These are phyloP conservation scores for Neonectria faginata DNA, from an alignment of 2,329 filamentous ascomycete genomes.

Conservation along the genomic window DNA sequence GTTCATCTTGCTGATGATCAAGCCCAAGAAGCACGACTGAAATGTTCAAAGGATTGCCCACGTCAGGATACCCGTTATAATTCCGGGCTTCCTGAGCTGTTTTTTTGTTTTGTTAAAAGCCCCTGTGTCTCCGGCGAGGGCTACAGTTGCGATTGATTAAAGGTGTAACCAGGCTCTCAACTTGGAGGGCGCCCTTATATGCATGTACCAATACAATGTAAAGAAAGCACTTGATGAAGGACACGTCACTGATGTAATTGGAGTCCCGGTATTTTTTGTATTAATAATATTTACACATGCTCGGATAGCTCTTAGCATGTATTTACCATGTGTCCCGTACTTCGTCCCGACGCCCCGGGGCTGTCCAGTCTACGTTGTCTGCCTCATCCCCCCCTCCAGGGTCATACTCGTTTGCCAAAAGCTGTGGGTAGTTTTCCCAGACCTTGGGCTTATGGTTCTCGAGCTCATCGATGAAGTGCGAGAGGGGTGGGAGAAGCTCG, in stretches of 20 bases:
- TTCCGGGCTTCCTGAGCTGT: slow-evolving; percentile 8
- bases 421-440: slow-evolving; percentile 46
- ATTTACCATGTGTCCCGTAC: neutral
- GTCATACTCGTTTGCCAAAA: slow-evolving; percentile 47
- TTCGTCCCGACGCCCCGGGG: neutral
- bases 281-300: slow-evolving; percentile 41
- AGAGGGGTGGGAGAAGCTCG: slow-evolving; percentile 44
- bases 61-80: slow-evolving; percentile 34
- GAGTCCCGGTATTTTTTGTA: slow-evolving; percentile 44
- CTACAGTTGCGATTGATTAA: slow-evolving; percentile 13
- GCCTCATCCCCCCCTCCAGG: slow-evolving; percentile 22
- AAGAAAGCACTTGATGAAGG: slow-evolving; percentile 44
- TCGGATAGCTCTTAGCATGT: slow-evolving; percentile 2
- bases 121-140: neutral
- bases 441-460: slow-evolving; percentile 47
- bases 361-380: slow-evolving; percentile 6
- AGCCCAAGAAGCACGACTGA: slow-evolving; percentile 71
- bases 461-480: slow-evolving; percentile 43
- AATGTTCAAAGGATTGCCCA: slow-evolving; percentile 25
- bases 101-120: neutral
- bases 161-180: slow-evolving; percentile 7
- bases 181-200: slow-evolving; percentile 22
- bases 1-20: slow-evolving; percentile 85
- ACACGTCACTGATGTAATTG: slow-evolving; percentile 41
- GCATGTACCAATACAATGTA: slow-evolving; percentile 49